Conservation (phyloP, 306 rosid species). For the Trifolium repens region DNA sequence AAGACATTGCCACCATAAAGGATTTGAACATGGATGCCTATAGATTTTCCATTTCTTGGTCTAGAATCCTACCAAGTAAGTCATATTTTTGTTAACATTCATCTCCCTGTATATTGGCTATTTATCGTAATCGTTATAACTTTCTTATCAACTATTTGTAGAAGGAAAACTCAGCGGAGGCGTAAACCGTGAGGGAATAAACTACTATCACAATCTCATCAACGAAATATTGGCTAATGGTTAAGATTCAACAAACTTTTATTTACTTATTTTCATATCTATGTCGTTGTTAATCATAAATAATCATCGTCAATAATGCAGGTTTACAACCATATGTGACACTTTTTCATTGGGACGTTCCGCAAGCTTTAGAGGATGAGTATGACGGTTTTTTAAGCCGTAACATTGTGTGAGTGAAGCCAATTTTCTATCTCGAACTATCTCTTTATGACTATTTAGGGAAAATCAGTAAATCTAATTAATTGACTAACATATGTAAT, state of each 20-base stretch:
- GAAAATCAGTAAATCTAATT: background rate
- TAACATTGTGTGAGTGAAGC: constrained; percentile 34
- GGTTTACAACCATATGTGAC: constrained; percentile 59
- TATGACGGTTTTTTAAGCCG: constrained; percentile 62
- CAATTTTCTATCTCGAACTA: background rate
- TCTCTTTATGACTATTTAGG: background rate
- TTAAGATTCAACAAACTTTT: background rate
- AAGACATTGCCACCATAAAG: constrained; percentile 67
- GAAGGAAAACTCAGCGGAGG: constrained; percentile 70
- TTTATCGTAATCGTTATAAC: background rate
- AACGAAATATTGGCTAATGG: constrained; percentile 53
- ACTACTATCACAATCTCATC: constrained; percentile 66
- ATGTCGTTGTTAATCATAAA: background rate
- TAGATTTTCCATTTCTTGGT: constrained; percentile 80
- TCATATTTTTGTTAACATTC: background rate
- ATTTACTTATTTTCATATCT: background rate
- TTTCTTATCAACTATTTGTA: constrained; percentile 3
- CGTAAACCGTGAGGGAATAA: constrained; percentile 56
- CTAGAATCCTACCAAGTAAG: constrained; percentile 75
- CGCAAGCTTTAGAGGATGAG: constrained; percentile 61
- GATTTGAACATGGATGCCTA: constrained; percentile 64
- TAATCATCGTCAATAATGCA: constrained; percentile 3
- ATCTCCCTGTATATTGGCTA: background rate
- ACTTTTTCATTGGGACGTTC: constrained; percentile 71
- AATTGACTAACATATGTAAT: background rate